These are phyloP conservation scores for Cucumis hystrix DNA, from an alignment of 306 rosid species.

Conservation along the genomic window DNA sequence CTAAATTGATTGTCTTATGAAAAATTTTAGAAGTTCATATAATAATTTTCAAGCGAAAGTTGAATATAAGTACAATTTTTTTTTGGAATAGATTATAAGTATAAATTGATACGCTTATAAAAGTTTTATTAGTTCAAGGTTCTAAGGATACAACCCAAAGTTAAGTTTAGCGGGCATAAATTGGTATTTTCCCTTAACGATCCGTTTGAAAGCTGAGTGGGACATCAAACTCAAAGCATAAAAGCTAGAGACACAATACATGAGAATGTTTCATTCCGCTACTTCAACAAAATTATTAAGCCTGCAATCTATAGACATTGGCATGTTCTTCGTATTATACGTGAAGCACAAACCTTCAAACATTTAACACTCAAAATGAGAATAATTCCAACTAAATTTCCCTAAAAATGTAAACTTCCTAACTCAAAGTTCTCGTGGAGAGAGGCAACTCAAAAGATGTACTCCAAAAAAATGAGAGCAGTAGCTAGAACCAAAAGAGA, in stretches of 20 bases:
- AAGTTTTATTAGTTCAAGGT: too few species aligned
- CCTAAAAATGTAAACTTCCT: neutral
- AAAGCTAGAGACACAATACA: neutral
- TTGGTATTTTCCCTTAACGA: too few species aligned
- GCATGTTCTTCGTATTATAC: neutral
- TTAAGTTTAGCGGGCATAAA: too few species aligned
- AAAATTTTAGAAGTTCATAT: too few species aligned
- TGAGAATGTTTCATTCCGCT: neutral
- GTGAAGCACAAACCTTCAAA: neutral
- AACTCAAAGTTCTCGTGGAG: neutral
- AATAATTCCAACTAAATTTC: neutral
- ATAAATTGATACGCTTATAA: too few species aligned
- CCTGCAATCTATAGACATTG: neutral
- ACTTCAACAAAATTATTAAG: neutral
- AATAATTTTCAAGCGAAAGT: too few species aligned
- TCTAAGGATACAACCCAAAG: too few species aligned
- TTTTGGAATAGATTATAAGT: too few species aligned
- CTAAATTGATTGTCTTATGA: too few species aligned
- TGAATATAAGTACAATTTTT: too few species aligned
- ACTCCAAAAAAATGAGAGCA: neutral
- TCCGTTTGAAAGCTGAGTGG: neutral
- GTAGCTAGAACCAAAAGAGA: neutral
- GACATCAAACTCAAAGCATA: neutral
- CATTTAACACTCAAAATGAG: neutral
- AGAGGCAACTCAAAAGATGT: neutral